Conservation (phyloP, 306 rosid species). For the Bauhinia variegata region DNA sequence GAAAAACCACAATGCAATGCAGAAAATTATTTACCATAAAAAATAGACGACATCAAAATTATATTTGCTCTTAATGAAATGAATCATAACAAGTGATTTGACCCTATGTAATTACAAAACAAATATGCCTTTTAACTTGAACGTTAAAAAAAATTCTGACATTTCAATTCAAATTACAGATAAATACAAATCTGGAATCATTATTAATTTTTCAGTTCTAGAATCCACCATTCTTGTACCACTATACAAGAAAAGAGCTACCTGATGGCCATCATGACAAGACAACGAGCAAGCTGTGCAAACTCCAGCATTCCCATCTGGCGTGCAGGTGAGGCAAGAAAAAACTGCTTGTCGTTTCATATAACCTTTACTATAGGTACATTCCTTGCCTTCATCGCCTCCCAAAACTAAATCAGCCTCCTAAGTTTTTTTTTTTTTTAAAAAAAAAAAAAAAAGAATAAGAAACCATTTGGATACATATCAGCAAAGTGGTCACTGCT, state of each 20-base stretch:
- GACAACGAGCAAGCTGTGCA: slow-evolving; percentile 99
- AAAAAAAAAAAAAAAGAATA: not conserved
- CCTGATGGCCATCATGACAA: slow-evolving; percentile 99
- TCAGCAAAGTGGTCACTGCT: slow-evolving; percentile 3
- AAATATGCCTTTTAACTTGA: slow-evolving; percentile 5
- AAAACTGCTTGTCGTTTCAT: slow-evolving; percentile 98
- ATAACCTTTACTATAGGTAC: slow-evolving; percentile 87
- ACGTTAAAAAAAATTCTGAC: slow-evolving; percentile 1
- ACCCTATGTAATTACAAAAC: no score
- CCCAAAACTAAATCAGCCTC: slow-evolving; percentile 96
- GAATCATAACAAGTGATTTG: slow-evolving; percentile 5
- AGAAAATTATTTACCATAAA: not conserved
- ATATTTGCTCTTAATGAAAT: slow-evolving; percentile 1
- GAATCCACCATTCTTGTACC: slow-evolving; percentile 16
- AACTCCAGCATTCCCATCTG: slow-evolving; percentile 97
- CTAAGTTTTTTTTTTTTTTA: no score
- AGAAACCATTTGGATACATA: no score
- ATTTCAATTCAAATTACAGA: slow-evolving; percentile 3
- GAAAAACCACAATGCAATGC: no score
- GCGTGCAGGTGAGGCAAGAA: slow-evolving; percentile 95
- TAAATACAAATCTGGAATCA: slow-evolving; percentile 1
- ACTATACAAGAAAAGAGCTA: slow-evolving; percentile 20
- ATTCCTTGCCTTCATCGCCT: slow-evolving; percentile 96
- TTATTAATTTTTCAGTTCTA: slow-evolving; percentile 7
- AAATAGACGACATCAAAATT: not conserved